Conservation (phyloP, 108 stramenopile genomes). For the Thalassiosira profunda region DNA sequence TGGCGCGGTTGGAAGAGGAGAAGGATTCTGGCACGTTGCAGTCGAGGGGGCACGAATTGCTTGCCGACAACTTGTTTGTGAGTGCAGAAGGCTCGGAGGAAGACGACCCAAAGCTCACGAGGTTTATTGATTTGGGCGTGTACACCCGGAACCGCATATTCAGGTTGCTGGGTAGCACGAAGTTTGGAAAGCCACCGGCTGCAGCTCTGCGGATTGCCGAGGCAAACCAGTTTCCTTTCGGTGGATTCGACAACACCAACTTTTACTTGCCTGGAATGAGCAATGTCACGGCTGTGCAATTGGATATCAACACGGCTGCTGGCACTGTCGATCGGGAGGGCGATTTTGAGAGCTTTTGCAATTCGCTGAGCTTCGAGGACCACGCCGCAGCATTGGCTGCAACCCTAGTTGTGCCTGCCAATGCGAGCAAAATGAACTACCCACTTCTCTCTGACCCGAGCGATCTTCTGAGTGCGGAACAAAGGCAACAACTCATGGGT, state of each 20-base stretch:
- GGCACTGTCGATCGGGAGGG: not conserved
- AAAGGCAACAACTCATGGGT: not conserved
- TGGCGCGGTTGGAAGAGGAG: conserved; percentile 66
- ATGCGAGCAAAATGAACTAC: conserved; percentile 38
- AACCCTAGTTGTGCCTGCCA: conserved; percentile 80
- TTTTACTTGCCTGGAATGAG: conserved; percentile 64
- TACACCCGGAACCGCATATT: conserved; percentile 95
- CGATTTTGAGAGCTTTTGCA: conserved; percentile 37
- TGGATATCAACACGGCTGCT: too few relatives aligned
- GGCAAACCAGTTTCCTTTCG: conserved; percentile 60
- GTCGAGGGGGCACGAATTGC: conserved; percentile 41
- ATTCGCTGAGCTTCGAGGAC: conserved; percentile 60
- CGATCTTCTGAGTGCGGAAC: conserved; percentile 1
- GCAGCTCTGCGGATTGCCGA: conserved; percentile 66
- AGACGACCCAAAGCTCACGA: conserved; percentile 37
- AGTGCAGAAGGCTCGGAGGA: conserved; percentile 41
- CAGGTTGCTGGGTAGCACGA: conserved; percentile 83
- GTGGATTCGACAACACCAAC: conserved; percentile 51
- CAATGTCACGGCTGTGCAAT: too few relatives aligned
- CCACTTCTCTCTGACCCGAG: conserved; percentile 42
- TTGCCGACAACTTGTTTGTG: conserved; percentile 73
- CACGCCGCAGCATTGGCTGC: conserved; percentile 77
- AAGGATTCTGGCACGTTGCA: conserved; percentile 49
- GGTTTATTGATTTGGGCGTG: conserved; percentile 91
- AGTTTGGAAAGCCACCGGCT: conserved; percentile 82